These are phyloP conservation scores for Verticillium alfalfae DNA, from an alignment of 2,329 filamentous ascomycete genomes.

Conservation along the genomic window DNA sequence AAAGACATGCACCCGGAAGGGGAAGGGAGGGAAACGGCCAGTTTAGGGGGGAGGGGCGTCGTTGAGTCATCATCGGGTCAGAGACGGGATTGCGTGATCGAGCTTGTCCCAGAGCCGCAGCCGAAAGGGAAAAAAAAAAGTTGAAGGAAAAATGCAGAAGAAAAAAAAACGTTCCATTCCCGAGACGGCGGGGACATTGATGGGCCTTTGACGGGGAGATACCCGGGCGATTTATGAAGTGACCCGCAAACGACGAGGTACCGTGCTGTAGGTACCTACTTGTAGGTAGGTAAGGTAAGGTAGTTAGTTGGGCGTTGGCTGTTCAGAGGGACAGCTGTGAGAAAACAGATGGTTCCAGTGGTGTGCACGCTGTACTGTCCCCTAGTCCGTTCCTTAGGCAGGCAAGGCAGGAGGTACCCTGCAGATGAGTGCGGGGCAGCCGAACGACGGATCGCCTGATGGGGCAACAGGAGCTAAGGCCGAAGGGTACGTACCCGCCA, in stretches of 20 bases:
- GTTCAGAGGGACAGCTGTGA: too few species aligned
- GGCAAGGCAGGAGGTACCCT: too few species aligned
- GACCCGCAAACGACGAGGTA: background rate
- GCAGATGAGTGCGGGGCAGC: background rate
- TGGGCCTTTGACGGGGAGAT: background rate
- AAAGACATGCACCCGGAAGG: background rate
- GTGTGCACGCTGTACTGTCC: too few species aligned
- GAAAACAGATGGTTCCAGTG: too few species aligned
- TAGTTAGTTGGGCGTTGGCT: too few species aligned
- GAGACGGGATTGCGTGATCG: conserved; percentile 12
- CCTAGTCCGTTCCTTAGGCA: too few species aligned
- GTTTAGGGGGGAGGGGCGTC: background rate
- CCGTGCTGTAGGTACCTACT: background rate
- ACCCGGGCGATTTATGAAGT: background rate
- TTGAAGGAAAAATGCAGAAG: background rate
- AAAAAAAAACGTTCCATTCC: conserved; percentile 1
- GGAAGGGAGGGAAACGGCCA: too few species aligned
- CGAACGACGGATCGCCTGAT: background rate
- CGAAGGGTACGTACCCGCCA: background rate
- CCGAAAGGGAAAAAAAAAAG: background rate
- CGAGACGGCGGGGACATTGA: background rate
- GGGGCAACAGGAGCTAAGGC: background rate
- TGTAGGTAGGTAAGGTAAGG: background rate
- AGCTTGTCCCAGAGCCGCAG: conserved; percentile 2
- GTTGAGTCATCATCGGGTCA: conserved; percentile 10